These are phyloP conservation scores for Achaetomiella virescens DNA, from an alignment of 495 filamentous ascomycete species.

Conservation along the genomic window DNA sequence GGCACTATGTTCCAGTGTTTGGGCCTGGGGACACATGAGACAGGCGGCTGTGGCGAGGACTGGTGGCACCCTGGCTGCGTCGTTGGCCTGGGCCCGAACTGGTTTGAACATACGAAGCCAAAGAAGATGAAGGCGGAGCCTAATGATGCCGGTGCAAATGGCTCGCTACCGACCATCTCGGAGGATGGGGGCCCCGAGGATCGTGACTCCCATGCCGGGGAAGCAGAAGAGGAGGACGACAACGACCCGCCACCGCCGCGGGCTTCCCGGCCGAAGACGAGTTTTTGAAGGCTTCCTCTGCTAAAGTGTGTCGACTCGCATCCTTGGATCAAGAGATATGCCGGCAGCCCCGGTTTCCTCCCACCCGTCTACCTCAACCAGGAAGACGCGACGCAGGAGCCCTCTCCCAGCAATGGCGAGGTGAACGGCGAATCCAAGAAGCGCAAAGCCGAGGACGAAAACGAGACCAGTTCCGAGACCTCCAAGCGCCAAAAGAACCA, in stretches of 20 bases:
- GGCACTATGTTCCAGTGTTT: slow-evolving; percentile 99
- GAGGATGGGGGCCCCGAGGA: slow-evolving; percentile 24
- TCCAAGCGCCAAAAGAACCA: slow-evolving; percentile 57
- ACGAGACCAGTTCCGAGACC: slow-evolving; percentile 28
- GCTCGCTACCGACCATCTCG: slow-evolving; percentile 33
- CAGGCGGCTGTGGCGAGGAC: slow-evolving; percentile 92
- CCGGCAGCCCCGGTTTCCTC: slow-evolving; percentile 76
- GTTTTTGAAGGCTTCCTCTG: slow-evolving; percentile 92
- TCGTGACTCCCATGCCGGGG: too few relatives aligned
- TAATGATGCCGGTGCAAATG: slow-evolving; percentile 5
- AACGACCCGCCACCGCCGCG: slow-evolving; percentile 56
- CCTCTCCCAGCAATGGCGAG: slow-evolving; percentile 9
- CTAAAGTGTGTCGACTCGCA: slow-evolving; percentile 85
- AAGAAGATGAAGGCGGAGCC: slow-evolving; percentile 17
- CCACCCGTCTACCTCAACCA: slow-evolving; percentile 51
- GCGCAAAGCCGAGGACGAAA: slow-evolving; percentile 61
- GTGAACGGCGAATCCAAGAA: slow-evolving; percentile 50
- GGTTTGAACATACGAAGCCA: slow-evolving; percentile 49
- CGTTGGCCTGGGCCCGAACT: slow-evolving; percentile 63
- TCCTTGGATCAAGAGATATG: slow-evolving; percentile 90
- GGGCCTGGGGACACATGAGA: slow-evolving; percentile 69
- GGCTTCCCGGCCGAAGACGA: slow-evolving; percentile 84
- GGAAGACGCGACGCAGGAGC: slow-evolving; percentile 2
- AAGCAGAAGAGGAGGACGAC: slow-evolving; percentile 36
- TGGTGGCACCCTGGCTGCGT: slow-evolving; percentile 98